Percentiles rank a stretch among this genome's conserved stretches.
Evolutionary conservation across 768 basidiomycete genomes (phyloP).

Genomic region (Brasilioporus rufonigricans): DNA sequence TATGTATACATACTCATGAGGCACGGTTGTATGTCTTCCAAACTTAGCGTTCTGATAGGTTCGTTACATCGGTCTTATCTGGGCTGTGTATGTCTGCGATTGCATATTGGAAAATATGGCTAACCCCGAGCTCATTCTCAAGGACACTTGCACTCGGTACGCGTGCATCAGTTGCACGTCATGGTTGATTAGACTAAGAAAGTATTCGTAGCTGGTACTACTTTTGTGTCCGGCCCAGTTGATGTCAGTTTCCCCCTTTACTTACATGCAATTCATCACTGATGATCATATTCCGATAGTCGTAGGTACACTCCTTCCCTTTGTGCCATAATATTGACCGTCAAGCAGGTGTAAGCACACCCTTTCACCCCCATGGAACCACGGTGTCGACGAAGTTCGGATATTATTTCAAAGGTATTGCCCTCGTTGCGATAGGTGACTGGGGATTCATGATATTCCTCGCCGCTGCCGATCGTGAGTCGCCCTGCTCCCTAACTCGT

Average conservation of each 20-base stretch:
- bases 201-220: background rate
- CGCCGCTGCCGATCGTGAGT: conserved; percentile 16
- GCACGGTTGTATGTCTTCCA: background rate
- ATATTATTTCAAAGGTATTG: background rate
- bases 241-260: background rate
- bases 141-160: conserved; percentile 5
- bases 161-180: background rate
- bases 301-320: background rate
- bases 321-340: background rate
- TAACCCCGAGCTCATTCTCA: background rate
- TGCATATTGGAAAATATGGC: background rate
- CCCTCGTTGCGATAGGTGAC: background rate
- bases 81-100: conserved; percentile 3
- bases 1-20: background rate
- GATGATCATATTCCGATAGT: background rate
- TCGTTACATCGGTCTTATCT: conserved; percentile 15
- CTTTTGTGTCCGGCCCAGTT: conserved; percentile 3
- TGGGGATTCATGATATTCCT: conserved; percentile 16
- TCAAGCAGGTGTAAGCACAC: conserved; percentile 7
- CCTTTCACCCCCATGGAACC: background rate
- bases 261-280: background rate
- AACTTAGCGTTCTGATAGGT: background rate
- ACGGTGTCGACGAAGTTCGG: background rate
- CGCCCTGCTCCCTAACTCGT: rapidly evolving
- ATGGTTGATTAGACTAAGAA: background rate